phyloP scores from a whole-genome alignment of 768 basidiomycete genomes.

The Rhizopogon sp. region DNA sequence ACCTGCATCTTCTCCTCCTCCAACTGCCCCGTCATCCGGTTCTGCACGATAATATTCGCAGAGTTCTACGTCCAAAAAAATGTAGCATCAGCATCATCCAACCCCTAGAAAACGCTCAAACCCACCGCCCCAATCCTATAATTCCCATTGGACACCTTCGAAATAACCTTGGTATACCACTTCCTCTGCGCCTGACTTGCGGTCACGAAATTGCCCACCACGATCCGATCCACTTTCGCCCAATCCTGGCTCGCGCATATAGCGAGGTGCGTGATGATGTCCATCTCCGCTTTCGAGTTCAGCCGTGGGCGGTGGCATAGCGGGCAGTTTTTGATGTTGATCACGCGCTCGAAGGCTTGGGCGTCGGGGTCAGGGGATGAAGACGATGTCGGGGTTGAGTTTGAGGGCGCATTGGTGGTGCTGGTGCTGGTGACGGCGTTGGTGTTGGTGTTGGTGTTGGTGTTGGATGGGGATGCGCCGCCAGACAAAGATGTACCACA shows the following conservation, averaged over 20 bases:
- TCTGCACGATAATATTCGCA: conserved; percentile 97
- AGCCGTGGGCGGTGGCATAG: conserved; percentile 87
- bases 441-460: too few relatives aligned
- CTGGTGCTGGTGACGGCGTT: not conserved
- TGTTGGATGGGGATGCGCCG: not conserved
- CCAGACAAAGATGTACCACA: not conserved
- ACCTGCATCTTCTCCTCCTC: conserved; percentile 99
- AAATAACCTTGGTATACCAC: conserved; percentile 89
- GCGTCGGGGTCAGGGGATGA: conserved; percentile 45
- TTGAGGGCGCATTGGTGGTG: not conserved
- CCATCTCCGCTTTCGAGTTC: conserved; percentile 83
- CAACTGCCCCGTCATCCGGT: conserved; percentile 83
- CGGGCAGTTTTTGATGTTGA: conserved; percentile 94
- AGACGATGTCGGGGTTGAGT: conserved; percentile 17
- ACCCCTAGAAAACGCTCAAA: conserved; percentile 14
- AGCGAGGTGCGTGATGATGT: conserved; percentile 96
- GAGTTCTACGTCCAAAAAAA: conserved; percentile 58
- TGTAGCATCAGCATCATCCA: not conserved
- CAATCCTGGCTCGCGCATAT: conserved; percentile 94
- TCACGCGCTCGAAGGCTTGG: conserved; percentile 70
- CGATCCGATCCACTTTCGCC: conserved; percentile 81
- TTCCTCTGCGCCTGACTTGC: conserved; percentile 94
- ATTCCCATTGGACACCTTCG: conserved; percentile 80
- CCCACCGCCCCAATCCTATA: conserved; percentile 87
- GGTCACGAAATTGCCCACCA: conserved; percentile 93